Conservation (phyloP, 495 filamentous ascomycete genomes). For the Penicillium simplicissimum region DNA sequence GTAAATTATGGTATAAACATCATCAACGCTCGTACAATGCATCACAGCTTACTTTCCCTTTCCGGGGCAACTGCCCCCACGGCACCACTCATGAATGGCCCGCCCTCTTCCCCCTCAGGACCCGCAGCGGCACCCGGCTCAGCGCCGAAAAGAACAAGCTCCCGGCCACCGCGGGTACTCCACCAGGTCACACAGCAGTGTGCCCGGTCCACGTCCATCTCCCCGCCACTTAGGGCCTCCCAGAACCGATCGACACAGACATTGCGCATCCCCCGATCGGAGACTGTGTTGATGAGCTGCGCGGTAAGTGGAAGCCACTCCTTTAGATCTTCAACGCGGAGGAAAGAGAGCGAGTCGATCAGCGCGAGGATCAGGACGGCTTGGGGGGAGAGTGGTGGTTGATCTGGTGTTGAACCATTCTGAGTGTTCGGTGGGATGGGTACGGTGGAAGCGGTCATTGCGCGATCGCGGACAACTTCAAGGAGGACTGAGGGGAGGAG, state of each 20-base stretch:
- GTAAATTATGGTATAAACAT: conserved; percentile 10
- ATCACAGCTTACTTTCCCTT: conserved; percentile 44
- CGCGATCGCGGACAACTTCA: conserved; percentile 75
- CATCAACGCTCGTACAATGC: conserved; percentile 13
- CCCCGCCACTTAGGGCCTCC: conserved; percentile 78
- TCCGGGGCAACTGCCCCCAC: conserved; percentile 45
- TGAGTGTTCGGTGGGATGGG: conserved; percentile 42
- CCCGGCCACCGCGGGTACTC: conserved; percentile 67
- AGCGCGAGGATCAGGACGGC: conserved; percentile 76
- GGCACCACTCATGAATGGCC: conserved; percentile 62
- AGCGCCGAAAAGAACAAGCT: conserved; percentile 60
- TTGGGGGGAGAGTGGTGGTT: conserved; percentile 70
- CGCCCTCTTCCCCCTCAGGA: conserved; percentile 23
- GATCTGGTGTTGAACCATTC: conserved; percentile 32
- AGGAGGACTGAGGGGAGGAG: conserved; percentile 75
- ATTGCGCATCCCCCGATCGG: conserved; percentile 61
- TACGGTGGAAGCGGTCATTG: conserved; percentile 54
- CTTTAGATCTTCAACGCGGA: conserved; percentile 68
- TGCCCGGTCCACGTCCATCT: conserved; percentile 89
- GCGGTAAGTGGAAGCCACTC: conserved; percentile 76
- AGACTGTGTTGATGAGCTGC: conserved; percentile 62
- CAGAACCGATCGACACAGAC: conserved; percentile 76
- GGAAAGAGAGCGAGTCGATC: conserved; percentile 76
- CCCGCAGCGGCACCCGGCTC: conserved; percentile 24
- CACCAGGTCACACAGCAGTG: conserved; percentile 87